Base-by-base conservation (phyloP, 2,329 filamentous ascomycete species). In the Xenoacremonium recifei region DNA sequence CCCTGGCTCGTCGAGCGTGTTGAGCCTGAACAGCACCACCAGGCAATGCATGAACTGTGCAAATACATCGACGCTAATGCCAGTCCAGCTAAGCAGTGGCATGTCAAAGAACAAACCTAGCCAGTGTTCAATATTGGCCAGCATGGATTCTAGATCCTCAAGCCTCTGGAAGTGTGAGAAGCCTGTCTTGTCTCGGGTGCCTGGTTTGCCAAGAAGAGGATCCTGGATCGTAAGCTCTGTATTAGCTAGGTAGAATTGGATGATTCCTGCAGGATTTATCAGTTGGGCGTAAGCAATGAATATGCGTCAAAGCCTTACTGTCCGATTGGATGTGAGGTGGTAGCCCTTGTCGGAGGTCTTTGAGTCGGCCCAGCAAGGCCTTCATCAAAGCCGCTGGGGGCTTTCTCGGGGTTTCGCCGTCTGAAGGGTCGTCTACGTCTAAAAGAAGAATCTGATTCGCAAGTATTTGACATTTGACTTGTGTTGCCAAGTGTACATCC, bases 21-120 rank as follows among this genome's bases (percentile, higher is more conserved):
- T 38, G 4, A 53, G 34, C 15, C 48, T 53, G 20, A 50, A 51
- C 6, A 51, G 37, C 12, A 50, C 42, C 4, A 49, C 42, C 2
- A 53, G 13, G 15, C 44, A 45, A 20, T 49, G 44, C 1, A 37
- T 40, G 13, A 51, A 39, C 18, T 51, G 46, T 2, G 42, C 46
- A 23, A 47, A 53, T 11, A 29, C 23, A 18, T 53, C 50, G 23
- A 53, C 50, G 11, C n/a, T 47, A 12, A 50, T 39, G 5, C 48
- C 49, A 5, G 39, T 10, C 39, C 47, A 41, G n/a, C 40, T 39
- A 15, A 19, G 21, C 3, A 50, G 32, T 2, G 39, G 32, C 33
- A 43, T 25, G 3, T 42, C 42, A 10, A 32, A 29, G 7, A 47
- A 23, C 4, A 42, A 19, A 6, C 11, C 23, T 3, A 51, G 21